A percentile compares a stretch with the other conserved stretches of the same genome.
phyloP scores from a whole-genome alignment of 208 protist genomes.

The Lotmaria passim region DNA sequence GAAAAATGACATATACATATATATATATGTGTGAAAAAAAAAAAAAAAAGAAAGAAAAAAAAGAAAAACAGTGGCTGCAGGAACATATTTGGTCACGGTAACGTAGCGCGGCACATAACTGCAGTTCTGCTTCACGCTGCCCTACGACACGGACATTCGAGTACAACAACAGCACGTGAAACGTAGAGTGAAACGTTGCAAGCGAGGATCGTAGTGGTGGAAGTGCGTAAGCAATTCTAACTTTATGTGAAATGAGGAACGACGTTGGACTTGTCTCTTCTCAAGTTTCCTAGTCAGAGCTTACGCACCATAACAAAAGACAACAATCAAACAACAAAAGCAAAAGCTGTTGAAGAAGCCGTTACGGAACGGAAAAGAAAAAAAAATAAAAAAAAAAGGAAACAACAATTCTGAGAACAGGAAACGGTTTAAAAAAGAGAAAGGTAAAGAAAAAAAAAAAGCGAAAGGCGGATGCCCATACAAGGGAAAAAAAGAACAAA shows the following conservation, averaged over 20 bases:
- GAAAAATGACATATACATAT: neutral
- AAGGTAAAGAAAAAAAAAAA: slow-evolving; percentile 11
- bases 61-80: neutral
- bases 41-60: neutral
- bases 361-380: slow-evolving; percentile 6
- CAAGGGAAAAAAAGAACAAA: slow-evolving; percentile 18
- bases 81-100: neutral
- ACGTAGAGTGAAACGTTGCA: neutral
- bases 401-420: slow-evolving; percentile 5
- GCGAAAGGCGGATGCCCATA: neutral
- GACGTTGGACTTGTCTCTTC: slow-evolving; percentile 47
- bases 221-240: neutral
- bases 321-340: too few relatives aligned
- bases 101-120: neutral
- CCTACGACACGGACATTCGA: neutral
- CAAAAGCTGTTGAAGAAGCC: slow-evolving; percentile 1
- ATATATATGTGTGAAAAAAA: neutral
- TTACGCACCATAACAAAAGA: neutral
- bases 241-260: slow-evolving; percentile 25
- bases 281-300: slow-evolving; percentile 18
- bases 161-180: slow-evolving; percentile 18
- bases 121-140: slow-evolving; percentile 12
- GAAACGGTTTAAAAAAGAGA: slow-evolving; percentile 2
- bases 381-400: slow-evolving; percentile 5
- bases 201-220: slow-evolving; percentile 5